Evolutionary conservation across 1,284 basidiomycete species (phyloP), one percentile per base, ranked within the genome.

Genomic region (Schizopora paradoxa): DNA sequence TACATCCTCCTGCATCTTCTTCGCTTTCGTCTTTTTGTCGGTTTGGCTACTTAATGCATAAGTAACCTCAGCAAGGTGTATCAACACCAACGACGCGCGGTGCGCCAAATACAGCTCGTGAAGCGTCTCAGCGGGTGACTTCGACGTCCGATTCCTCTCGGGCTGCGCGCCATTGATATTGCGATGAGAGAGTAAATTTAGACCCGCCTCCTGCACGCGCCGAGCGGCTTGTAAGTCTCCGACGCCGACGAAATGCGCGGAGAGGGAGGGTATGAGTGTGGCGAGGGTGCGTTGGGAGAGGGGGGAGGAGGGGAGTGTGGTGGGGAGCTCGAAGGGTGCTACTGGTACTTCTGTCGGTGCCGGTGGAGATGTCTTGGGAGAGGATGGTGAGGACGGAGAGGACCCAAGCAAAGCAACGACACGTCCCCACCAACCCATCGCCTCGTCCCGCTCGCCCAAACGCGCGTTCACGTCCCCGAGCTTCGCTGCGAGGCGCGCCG

Each of bases 41-140:
- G 63, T 54, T 26, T 72, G 66, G 13, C 64, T 63, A 28, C 67
- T 66, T 33, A 73, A 69, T 5, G 81, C 85, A 56, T 85, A 75
- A 4, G 76, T 63, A 6, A 91, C 85, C 58, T 89, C 85, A 0
- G 86, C 86, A 11, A 79, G 74, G 58, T 92, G 87, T 14, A 88
- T 72, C 3, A 77, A 78, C 36, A 91, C 64, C 3, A 91, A 65
- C 4, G 89, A 77, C 4, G 79, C 74, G 19, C 86, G 82, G 48
- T 90, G 85, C 28, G 82, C 71, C 29, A 89, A 62, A 62, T 79
- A 89, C 6, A 86, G 63, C 1, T 68, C 63, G 58, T 92, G 86
- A 28, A 88, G 66, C 7, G 70, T 66, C 51, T 82, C 73, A 8
- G 81, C 72, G n/a, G 76, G 66, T 21, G 79, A 69, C 10, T 55